These are phyloP conservation scores for Plasmodium knowlesi DNA, from an alignment of 169 alveolate species.

Conservation along the genomic window DNA sequence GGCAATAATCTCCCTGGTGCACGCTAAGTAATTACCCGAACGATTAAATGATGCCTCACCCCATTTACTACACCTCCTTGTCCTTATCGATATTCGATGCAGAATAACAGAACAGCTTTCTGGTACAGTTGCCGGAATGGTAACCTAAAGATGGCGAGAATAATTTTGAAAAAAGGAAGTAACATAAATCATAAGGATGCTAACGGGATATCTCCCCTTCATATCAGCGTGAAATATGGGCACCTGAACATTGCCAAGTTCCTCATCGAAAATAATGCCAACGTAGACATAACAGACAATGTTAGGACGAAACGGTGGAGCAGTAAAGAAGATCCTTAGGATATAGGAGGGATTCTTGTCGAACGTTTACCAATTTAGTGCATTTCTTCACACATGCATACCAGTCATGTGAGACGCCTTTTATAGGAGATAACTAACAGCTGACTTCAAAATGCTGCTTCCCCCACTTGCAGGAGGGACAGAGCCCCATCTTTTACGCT, in stretches of 20 bases:
- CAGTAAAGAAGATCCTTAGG: neutral
- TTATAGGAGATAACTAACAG: neutral
- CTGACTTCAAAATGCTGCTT: neutral
- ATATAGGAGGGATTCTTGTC: neutral
- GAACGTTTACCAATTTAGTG: neutral
- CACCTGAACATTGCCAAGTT: constrained; percentile 51
- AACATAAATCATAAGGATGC: constrained; percentile 66
- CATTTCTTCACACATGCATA: neutral
- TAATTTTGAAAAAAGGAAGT: constrained; percentile 70
- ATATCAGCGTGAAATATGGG: constrained; percentile 58
- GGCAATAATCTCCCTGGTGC: neutral
- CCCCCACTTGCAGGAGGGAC: constrained; percentile 42
- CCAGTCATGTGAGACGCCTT: neutral
- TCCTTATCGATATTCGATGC: neutral
- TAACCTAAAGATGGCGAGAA: constrained; percentile 51
- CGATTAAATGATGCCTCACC: neutral
- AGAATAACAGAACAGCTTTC: constrained; percentile 65
- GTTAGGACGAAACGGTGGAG: neutral
- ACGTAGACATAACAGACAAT: constrained; percentile 50
- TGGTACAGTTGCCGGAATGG: constrained; percentile 73
- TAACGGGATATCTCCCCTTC: constrained; percentile 63
- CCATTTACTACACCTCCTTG: neutral
- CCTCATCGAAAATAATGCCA: constrained; percentile 57
- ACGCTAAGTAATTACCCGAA: neutral
- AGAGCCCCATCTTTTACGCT: constrained; percentile 61